Percentiles rank a stretch among this genome's conserved stretches.
phyloP scores from a whole-genome alignment of 495 filamentous ascomycete species.

The Hypoxylon lenormandii region DNA sequence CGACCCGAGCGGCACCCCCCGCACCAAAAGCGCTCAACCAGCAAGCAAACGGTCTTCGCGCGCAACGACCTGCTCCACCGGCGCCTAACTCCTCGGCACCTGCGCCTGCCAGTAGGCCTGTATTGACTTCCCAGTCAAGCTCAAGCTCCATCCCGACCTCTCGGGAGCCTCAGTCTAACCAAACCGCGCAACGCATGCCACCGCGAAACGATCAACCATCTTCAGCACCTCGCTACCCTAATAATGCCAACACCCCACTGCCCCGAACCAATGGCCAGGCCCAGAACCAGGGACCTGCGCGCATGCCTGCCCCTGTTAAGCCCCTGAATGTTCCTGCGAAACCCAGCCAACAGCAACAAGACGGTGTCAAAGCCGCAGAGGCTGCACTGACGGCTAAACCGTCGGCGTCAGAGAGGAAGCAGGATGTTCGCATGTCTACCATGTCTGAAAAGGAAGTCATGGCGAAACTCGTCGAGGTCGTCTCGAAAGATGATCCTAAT shows the following conservation, averaged over 20 bases:
- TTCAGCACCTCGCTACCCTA: constrained; percentile 53
- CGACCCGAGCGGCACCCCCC: constrained; percentile 74
- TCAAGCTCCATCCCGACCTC: constrained; percentile 45
- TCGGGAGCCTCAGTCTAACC: constrained; percentile 41
- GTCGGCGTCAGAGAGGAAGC: constrained; percentile 73
- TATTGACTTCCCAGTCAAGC: constrained; percentile 57
- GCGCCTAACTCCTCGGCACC: constrained; percentile 47
- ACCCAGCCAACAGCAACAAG: constrained; percentile 67
- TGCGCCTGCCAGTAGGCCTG: constrained; percentile 53
- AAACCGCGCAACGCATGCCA: constrained; percentile 44
- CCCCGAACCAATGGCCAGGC: constrained; percentile 53
- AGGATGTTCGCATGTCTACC: constrained; percentile 92
- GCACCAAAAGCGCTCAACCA: constrained; percentile 66
- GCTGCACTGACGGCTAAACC: constrained; percentile 81
- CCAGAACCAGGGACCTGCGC: constrained; percentile 62
- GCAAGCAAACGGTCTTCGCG: constrained; percentile 62
- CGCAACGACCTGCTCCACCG: constrained; percentile 67
- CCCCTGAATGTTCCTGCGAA: constrained; percentile 91
- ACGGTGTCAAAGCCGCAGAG: constrained; percentile 83
- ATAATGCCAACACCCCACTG: constrained; percentile 51
- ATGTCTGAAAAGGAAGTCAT: constrained; percentile 98
- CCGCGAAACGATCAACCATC: constrained; percentile 44
- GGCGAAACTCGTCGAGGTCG: constrained; percentile 89
- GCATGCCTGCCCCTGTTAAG: constrained; percentile 80
- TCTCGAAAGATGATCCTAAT: constrained; percentile 91